Evolutionary conservation across 2,329 filamentous ascomycete genomes (phyloP).

Genomic region (Coleophoma cylindrospora): DNA sequence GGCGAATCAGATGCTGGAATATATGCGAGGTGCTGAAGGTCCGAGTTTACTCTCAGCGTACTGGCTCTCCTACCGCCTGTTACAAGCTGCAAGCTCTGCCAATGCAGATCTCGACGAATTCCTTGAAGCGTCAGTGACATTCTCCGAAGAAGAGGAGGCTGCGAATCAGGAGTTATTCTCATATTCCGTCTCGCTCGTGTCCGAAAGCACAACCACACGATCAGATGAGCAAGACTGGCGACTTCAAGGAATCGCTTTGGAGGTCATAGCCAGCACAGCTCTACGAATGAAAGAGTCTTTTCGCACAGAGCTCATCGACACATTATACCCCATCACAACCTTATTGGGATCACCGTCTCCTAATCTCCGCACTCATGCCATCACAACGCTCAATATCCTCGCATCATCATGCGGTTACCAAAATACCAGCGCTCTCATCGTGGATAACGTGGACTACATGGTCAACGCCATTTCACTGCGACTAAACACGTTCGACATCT

Average conservation of each 20-base stretch:
- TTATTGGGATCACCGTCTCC: slow-evolving; percentile 69
- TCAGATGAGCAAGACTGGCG: slow-evolving; percentile 56
- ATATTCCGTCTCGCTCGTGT: slow-evolving; percentile 58
- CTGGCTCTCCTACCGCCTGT: slow-evolving; percentile 73
- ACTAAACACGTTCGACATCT: slow-evolving; percentile 87
- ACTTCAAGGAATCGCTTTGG: slow-evolving; percentile 72
- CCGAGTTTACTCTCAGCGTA: slow-evolving; percentile 63
- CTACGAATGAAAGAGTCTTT: slow-evolving; percentile 63
- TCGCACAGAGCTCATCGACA: slow-evolving; percentile 80
- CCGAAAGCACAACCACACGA: slow-evolving; percentile 40
- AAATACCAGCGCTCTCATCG: slow-evolving; percentile 71
- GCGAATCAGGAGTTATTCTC: slow-evolving; percentile 56
- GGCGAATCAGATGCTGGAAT: slow-evolving; percentile 60
- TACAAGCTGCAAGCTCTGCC: slow-evolving; percentile 50
- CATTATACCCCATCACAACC: slow-evolving; percentile 88
- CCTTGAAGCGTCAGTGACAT: slow-evolving; percentile 46
- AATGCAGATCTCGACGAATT: slow-evolving; percentile 60
- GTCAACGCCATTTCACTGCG: slow-evolving; percentile 87
- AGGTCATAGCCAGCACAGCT: slow-evolving; percentile 74
- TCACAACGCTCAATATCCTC: slow-evolving; percentile 77
- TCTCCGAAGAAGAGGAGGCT: slow-evolving; percentile 34
- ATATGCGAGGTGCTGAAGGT: slow-evolving; percentile 51
- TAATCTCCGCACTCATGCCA: slow-evolving; percentile 72
- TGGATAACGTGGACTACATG: slow-evolving; percentile 93
- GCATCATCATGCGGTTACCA: slow-evolving; percentile 69